A percentile compares a stretch with the other conserved stretches of the same genome.
Evolutionary conservation across 1,284 basidiomycete genomes (phyloP).

Genomic region (Cutaneotrichosporon sp.): DNA sequence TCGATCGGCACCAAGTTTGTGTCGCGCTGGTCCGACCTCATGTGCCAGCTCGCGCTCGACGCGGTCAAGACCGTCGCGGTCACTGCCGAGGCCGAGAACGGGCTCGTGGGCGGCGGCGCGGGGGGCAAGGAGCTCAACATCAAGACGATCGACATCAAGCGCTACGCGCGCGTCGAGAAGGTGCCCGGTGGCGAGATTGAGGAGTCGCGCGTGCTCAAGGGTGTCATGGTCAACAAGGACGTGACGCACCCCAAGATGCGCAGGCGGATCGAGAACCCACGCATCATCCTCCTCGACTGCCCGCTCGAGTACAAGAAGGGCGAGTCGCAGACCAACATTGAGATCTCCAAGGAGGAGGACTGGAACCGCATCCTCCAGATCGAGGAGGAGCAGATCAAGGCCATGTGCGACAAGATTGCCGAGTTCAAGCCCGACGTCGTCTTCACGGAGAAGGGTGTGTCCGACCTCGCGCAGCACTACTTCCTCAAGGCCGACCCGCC

Average conservation of each 20-base stretch:
- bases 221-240: conserved; percentile 98
- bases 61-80: conserved; percentile 81
- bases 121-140: conserved; percentile 55
- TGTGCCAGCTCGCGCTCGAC: conserved; percentile 92
- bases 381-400: conserved; percentile 96
- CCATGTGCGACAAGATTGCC: conserved; percentile 80
- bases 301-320: conserved; percentile 99
- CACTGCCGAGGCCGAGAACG: conserved; percentile 56
- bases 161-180: conserved; percentile 97
- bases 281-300: conserved; percentile 91
- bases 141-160: conserved; percentile 95
- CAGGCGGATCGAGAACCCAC: conserved; percentile 83
- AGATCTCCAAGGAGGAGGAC: conserved; percentile 91
- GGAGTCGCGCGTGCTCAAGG: conserved; percentile 80
- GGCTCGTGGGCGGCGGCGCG: conserved; percentile 53
- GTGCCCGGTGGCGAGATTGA: conserved; percentile 97
- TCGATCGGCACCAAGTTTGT: conserved; percentile 99
- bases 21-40: conserved; percentile 92
- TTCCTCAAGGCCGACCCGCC: conserved; percentile 74
- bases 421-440: conserved; percentile 95
- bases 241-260: conserved; percentile 98
- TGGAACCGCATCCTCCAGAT: conserved; percentile 92
- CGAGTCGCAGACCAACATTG: conserved; percentile 98
- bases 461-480: conserved; percentile 92
- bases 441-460: conserved; percentile 97